phyloP scores from a whole-genome alignment of 305 asterid species.

The Withania somnifera region DNA sequence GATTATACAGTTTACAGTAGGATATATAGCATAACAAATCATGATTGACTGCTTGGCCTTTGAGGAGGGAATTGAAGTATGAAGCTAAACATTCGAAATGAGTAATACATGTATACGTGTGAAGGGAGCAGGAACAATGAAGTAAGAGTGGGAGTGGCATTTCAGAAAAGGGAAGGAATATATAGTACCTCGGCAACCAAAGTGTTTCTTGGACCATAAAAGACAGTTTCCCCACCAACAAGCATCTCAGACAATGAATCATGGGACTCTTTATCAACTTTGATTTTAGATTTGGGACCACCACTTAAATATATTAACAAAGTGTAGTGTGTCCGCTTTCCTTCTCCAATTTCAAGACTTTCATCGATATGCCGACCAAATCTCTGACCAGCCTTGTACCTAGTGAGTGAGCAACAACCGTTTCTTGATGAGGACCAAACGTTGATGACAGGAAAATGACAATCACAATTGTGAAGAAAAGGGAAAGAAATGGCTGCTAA shows the following conservation, averaged over 20 bases:
- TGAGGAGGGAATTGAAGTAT: neutral
- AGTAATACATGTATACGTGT: neutral
- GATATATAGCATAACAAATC: no score
- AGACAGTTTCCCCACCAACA: conserved; percentile 93
- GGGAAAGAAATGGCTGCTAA: neutral
- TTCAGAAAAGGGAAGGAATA: no score
- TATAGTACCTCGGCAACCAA: conserved; percentile 88
- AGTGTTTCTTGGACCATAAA: conserved; percentile 79
- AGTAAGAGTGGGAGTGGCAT: neutral
- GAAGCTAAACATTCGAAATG: neutral
- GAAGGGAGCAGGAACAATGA: neutral
- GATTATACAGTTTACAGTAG: no score
- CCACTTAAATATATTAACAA: conserved; percentile 82
- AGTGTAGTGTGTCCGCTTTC: conserved; percentile 66
- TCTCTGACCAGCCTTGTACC: conserved; percentile 79
- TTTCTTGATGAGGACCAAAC: neutral
- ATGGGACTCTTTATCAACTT: conserved; percentile 27
- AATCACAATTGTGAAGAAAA: neutral
- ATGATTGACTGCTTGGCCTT: neutral
- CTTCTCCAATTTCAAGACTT: no score
- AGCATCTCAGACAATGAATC: conserved; percentile 36
- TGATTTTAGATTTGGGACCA: conserved; percentile 40
- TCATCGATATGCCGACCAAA: conserved; percentile 94
- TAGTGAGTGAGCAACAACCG: conserved; percentile 11
- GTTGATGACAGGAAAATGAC: neutral